Base-by-base conservation (phyloP, 192 early-diverging fungal genomes). In the Coemansia sp. region DNA sequence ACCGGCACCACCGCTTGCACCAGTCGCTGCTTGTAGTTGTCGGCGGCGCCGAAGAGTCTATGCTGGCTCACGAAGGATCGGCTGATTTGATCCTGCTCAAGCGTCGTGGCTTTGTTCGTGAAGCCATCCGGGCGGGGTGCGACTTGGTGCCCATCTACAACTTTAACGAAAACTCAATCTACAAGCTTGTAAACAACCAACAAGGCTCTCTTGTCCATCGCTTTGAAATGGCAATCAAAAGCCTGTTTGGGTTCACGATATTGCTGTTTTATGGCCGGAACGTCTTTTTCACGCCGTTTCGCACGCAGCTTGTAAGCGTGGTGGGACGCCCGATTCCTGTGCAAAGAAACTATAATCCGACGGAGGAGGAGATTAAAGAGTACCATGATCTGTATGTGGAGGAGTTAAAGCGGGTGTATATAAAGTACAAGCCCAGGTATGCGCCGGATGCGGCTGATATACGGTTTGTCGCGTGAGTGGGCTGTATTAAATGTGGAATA, bases 91-190 rank as follows among this genome's bases (percentile, higher is more conserved):
- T 89, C 0, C 73, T 96, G 57, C 85, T 88, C 59, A 92, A 88
- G 55, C 86, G 94, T 22, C 65, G 90, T 2, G 97, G 97, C 0
- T 98, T 98, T 76, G 86, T 98, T 62, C 90, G 92, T 59, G 77
- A 96, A 43, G 97, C 97, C 9, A 83, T 97, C 3, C 74, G 82
- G 3, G 86, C 92, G 27, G 91, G 92, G 5, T 90, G 94, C 14
- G 78, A 78, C 23, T 75, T 98, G 11, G 92, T 95, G 12, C 97
- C 97, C 14, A 86, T 93, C 1, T 92, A 93, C 71, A 88, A 88
- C 22, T 97, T 99, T 81, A 95, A 95, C 59, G 95, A 99, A 75
- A 96, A 93, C 74, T 89, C 96, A 27, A 73, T 95, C 27, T 98
- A 91, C 73, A 84, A 91, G 20, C 90, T 94, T 18, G 80, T 90